A percentile compares a stretch with the other conserved stretches of the same genome.
These are phyloP conservation scores for Esteya vermicola DNA, from an alignment of 2,329 filamentous ascomycete species.

Conservation along the genomic window DNA sequence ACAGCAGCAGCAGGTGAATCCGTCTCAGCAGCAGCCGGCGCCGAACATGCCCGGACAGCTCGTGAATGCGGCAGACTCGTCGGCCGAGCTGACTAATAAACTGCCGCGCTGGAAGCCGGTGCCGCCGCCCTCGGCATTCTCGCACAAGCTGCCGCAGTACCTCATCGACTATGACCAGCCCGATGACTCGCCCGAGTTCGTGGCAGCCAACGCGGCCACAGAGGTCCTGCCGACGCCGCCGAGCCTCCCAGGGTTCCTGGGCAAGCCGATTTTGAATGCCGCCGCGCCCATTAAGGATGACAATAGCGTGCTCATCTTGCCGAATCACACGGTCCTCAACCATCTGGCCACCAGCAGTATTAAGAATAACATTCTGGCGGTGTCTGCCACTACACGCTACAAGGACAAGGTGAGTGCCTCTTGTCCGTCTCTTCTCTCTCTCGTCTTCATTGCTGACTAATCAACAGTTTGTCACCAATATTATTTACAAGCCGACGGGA, in stretches of 20 bases:
- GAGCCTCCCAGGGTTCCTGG: slow-evolving; percentile 75
- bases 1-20: not conserved
- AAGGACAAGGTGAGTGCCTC: slow-evolving; percentile 62
- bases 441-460: not conserved
- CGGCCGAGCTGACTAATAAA: slow-evolving; percentile 13
- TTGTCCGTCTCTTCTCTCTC: not conserved
- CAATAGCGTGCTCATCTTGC: slow-evolving; percentile 91
- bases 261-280: slow-evolving; percentile 88
- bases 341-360: slow-evolving; percentile 96
- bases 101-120: slow-evolving; percentile 39
- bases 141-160: slow-evolving; percentile 65
- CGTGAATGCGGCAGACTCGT: slow-evolving; percentile 1
- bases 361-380: slow-evolving; percentile 88
- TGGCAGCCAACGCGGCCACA: slow-evolving; percentile 59
- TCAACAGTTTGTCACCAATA: slow-evolving; percentile 81
- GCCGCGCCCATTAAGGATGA: slow-evolving; percentile 91
- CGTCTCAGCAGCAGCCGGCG: not conserved
- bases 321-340: slow-evolving; percentile 93
- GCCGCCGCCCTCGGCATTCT: slow-evolving; percentile 47
- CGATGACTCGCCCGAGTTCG: slow-evolving; percentile 62
- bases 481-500: slow-evolving; percentile 85
- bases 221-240: slow-evolving; percentile 74
- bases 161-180: slow-evolving; percentile 75
- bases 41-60: not conserved
- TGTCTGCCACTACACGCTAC: slow-evolving; percentile 94